Percentiles rank a stretch among this genome's conserved stretches.
phyloP scores from a whole-genome alignment of 176 grass and related monocot species.

The Bonia amplexicaulis region DNA sequence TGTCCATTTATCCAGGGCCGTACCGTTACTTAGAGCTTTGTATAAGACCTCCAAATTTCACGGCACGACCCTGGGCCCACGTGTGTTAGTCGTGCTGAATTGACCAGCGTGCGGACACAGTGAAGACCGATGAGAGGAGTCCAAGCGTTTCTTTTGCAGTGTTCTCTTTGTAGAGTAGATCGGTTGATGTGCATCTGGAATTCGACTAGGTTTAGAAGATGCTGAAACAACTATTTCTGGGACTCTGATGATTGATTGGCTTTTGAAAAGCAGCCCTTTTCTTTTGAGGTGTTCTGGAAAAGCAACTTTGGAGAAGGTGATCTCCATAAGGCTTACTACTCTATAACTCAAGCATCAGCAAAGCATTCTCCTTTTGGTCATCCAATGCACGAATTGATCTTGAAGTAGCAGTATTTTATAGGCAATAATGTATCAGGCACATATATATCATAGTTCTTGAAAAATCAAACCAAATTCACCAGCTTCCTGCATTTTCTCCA shows the following conservation, averaged over 20 bases:
- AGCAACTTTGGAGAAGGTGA: not conserved
- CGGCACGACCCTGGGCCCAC: too few relatives aligned
- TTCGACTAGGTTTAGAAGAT: not conserved
- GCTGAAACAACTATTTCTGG: not conserved
- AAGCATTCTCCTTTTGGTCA: not conserved
- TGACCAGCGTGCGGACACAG: not conserved
- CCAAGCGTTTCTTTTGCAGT: not conserved
- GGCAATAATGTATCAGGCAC: not conserved
- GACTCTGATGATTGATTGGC: not conserved
- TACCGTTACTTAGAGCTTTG: too few relatives aligned
- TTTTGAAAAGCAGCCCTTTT: not conserved
- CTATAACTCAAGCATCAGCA: not conserved
- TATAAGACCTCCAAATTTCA: too few relatives aligned
- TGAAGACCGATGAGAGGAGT: not conserved
- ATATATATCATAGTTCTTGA: not conserved
- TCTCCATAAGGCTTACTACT: not conserved
- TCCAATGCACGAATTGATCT: not conserved
- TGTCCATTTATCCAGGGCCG: too few relatives aligned
- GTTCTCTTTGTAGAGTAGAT: not conserved
- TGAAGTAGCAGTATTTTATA: not conserved
- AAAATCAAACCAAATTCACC: not conserved
- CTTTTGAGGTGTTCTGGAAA: not conserved
- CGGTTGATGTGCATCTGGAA: not conserved
- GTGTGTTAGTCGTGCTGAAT: slow-evolving; percentile 8
- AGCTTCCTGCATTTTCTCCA: too few relatives aligned